Conservation (phyloP, 352 stramenopile genomes). For the Halophytophthora batemanensis region DNA sequence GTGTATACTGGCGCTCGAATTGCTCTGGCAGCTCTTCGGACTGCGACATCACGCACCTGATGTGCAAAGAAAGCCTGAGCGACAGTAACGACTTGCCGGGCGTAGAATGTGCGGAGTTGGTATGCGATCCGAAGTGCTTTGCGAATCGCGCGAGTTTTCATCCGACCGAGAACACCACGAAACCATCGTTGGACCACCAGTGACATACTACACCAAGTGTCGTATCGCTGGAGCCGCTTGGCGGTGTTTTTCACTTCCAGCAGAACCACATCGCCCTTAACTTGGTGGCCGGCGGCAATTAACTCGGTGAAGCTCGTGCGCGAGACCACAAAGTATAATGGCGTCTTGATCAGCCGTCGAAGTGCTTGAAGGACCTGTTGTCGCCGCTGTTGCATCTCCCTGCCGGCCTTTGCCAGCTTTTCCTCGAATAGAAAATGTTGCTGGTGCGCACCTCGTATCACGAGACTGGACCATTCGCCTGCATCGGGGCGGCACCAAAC, state of each 20-base stretch:
- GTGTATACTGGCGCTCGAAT: slow-evolving; percentile 44
- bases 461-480: slow-evolving; percentile 66
- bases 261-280: slow-evolving; percentile 71
- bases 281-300: slow-evolving; percentile 46
- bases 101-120: slow-evolving; percentile 29
- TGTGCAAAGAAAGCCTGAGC: slow-evolving; percentile 33
- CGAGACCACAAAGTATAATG: slow-evolving; percentile 50
- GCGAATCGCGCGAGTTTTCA: slow-evolving; percentile 19
- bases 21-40: slow-evolving; percentile 26
- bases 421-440: slow-evolving; percentile 70
- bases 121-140: slow-evolving; percentile 31
- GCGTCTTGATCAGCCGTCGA: slow-evolving; percentile 52
- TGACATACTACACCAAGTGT: slow-evolving; percentile 50
- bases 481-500: slow-evolving; percentile 73
- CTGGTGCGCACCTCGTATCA: slow-evolving; percentile 56
- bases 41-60: slow-evolving; percentile 22
- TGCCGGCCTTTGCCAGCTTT: slow-evolving; percentile 45
- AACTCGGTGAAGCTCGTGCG: slow-evolving; percentile 44
- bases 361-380: slow-evolving; percentile 44
- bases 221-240: slow-evolving; percentile 62
- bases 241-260: slow-evolving; percentile 58
- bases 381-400: slow-evolving; percentile 51
- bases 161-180: slow-evolving; percentile 40
- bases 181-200: slow-evolving; percentile 60
- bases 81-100: slow-evolving; percentile 17